Conservation (phyloP, 2,329 filamentous ascomycete species). For the Geosmithia putterillii region DNA sequence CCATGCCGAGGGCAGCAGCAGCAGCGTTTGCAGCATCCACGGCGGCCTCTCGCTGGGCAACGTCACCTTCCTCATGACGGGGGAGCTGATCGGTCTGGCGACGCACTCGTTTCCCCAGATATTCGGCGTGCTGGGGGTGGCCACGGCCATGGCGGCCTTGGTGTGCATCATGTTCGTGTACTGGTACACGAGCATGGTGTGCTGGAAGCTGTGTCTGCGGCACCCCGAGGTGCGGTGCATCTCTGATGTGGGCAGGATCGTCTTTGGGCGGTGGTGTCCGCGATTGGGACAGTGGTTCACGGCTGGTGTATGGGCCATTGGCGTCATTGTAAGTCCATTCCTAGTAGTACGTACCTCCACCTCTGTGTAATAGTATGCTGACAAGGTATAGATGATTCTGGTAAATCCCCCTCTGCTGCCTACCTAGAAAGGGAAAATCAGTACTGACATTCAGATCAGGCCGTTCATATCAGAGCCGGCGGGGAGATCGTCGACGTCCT, state of each 20-base stretch:
- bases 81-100: background rate
- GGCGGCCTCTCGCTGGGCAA: background rate
- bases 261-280: background rate
- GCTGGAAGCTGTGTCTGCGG: background rate
- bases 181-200: background rate
- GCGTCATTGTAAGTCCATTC: background rate
- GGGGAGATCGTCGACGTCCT: background rate
- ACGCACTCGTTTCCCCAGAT: background rate
- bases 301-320: background rate
- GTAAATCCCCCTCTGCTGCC: background rate
- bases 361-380: background rate
- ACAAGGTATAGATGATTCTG: background rate
- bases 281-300: background rate
- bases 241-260: background rate
- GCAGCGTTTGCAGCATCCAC: background rate
- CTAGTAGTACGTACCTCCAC: background rate
- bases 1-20: background rate
- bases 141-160: background rate
- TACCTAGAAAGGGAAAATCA: background rate
- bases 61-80: background rate
- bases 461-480: background rate
- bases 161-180: background rate
- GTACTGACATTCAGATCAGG: background rate
- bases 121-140: conserved; percentile 1
- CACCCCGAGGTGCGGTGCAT: background rate